Percentiles rank a stretch among this genome's conserved stretches.
Conservation (phyloP, 305 asterid genomes). For the Rubia balearica region DNA sequence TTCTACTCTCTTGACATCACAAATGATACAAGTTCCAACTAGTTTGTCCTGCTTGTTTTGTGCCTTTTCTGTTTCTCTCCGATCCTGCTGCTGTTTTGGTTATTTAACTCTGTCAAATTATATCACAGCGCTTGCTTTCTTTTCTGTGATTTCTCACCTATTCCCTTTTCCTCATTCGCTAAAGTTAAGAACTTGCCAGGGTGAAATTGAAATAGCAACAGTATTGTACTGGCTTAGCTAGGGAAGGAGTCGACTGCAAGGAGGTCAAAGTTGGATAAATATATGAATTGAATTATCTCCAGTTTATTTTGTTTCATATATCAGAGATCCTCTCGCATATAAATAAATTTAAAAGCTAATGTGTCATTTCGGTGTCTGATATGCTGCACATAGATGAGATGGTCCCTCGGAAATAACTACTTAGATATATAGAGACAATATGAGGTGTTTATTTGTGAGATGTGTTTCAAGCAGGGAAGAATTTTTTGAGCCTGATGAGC, state of each 20-base stretch:
- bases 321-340: too few relatives aligned
- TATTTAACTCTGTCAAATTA: not conserved
- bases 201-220: not conserved
- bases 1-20: not conserved
- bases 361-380: not conserved
- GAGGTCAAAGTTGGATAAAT: too few relatives aligned
- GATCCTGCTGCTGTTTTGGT: slow-evolving; percentile 1
- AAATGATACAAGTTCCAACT: not conserved
- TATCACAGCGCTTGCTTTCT: not conserved
- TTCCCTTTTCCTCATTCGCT: not conserved
- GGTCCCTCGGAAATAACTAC: not conserved
- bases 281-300: too few relatives aligned
- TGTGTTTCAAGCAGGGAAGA: not conserved
- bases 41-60: not conserved
- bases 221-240: not conserved
- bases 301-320: too few relatives aligned
- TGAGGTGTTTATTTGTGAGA: not conserved
- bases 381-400: not conserved
- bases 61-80: not conserved
- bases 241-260: too few relatives aligned
- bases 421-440: too few relatives aligned
- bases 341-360: too few relatives aligned
- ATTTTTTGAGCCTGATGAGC: not conserved
- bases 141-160: not conserved
- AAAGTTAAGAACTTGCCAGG: not conserved